Conservation (phyloP, 345 rosid genomes). For the Hevea brasiliensis region DNA sequence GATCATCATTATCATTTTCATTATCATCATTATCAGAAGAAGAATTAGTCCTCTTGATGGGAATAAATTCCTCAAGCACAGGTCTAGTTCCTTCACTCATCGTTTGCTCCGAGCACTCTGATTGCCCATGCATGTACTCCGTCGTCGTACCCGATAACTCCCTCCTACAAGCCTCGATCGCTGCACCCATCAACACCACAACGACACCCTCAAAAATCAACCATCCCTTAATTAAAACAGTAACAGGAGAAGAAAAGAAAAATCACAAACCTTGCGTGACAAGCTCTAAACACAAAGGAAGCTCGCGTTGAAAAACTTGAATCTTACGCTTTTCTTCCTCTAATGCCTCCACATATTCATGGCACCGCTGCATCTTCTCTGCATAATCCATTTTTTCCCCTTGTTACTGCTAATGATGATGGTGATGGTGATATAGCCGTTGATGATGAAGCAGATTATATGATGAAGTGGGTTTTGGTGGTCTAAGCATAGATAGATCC, state of each 20-base stretch:
- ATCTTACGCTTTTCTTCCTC: conserved; percentile 91
- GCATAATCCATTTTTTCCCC: conserved; percentile 40
- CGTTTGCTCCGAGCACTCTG: conserved; percentile 87
- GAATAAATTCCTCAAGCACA: conserved; percentile 78
- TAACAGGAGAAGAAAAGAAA: not conserved
- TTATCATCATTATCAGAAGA: conserved; percentile 27
- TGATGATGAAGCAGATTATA: not conserved
- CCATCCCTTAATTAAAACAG: not conserved
- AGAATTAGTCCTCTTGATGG: conserved; percentile 51
- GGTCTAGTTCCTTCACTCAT: conserved; percentile 47
- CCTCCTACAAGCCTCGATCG: conserved; percentile 73
- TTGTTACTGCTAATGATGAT: not conserved
- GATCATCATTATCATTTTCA: conserved; percentile 11
- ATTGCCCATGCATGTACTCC: conserved; percentile 57
- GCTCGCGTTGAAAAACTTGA: conserved; percentile 88
- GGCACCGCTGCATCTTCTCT: conserved; percentile 54
- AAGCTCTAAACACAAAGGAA: conserved; percentile 89
- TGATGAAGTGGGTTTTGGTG: not conserved
- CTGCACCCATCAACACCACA: conserved; percentile 36
- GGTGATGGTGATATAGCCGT: not conserved
- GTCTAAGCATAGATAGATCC: conserved; percentile 50
- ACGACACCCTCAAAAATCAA: not conserved
- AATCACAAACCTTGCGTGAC: conserved; percentile 67
- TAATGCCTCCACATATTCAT: conserved; percentile 63
- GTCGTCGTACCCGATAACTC: conserved; percentile 63